phyloP scores from a whole-genome alignment of 495 filamentous ascomycete genomes.

The Lophium mytilinum region DNA sequence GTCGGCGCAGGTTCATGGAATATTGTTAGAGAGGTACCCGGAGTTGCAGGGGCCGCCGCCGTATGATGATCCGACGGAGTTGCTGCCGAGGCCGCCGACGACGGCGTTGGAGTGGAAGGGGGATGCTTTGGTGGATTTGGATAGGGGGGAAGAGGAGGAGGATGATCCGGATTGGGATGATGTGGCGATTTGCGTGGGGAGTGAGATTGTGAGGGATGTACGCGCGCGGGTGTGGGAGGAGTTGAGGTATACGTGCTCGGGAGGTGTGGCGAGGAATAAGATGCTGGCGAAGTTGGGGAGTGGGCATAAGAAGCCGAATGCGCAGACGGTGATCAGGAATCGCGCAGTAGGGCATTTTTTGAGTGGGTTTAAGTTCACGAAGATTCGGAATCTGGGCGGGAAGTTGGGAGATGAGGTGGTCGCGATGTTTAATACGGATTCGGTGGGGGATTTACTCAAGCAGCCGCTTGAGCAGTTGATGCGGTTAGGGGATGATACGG shows the following conservation, averaged over 20 bases:
- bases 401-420: conserved; percentile 85
- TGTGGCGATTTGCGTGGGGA: conserved; percentile 73
- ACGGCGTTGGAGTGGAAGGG: conserved; percentile 73
- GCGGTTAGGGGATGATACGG: conserved; percentile 77
- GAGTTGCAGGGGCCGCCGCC: conserved; percentile 56
- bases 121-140: conserved; percentile 70
- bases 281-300: conserved; percentile 93
- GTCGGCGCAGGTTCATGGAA: conserved; percentile 67
- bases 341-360: conserved; percentile 76
- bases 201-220: conserved; percentile 77
- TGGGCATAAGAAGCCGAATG: conserved; percentile 83
- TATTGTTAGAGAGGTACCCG: conserved; percentile 70
- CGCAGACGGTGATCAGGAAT: conserved; percentile 83
- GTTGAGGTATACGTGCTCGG: conserved; percentile 84
- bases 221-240: conserved; percentile 55
- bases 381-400: conserved; percentile 92
- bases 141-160: conserved; percentile 61
- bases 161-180: conserved; percentile 96
- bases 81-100: conserved; percentile 64
- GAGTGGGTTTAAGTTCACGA: conserved; percentile 82
- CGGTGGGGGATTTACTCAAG: conserved; percentile 64
- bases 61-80: conserved; percentile 63
- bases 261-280: conserved; percentile 81
- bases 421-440: conserved; percentile 68
- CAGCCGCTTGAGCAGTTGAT: conserved; percentile 70